Evolutionary conservation across 768 basidiomycete genomes (phyloP), one percentile per base, ranked within the genome.

Genomic region (Termitomyces eurrhizus): DNA sequence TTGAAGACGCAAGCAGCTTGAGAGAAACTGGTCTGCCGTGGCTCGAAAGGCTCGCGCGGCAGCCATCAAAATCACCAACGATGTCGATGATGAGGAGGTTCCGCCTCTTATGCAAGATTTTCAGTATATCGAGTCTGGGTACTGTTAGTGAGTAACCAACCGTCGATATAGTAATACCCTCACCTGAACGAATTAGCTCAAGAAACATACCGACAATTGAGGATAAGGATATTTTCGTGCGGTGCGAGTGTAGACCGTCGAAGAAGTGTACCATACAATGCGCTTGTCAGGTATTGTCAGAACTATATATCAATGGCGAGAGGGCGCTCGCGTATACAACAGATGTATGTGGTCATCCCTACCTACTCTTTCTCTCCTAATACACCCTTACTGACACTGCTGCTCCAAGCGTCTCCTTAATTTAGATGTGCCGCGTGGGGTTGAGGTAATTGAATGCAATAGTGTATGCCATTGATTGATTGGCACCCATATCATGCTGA

Each of bases 361-460:
- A 4, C 7, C 2, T 3, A 8, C 12, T 36, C 57, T 9, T n/a
- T 16, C 7, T 42, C 35, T 14, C 42, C 33, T 18, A 21, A n/a
- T 41, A 45, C 16, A 4, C 48, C 52, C 11, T 16, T 54, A 12
- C 48, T 42, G 29, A 61, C 21, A 49, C 35, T 35, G 12, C 29
- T 18, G 3, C 39, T 49, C 37, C 60, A 88, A 88, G 87, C 80
- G 82, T 21, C 66, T 82, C 8, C 86, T 82, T 65, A 61, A 60
- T n/a, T 82, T 85, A 64, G 70, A 73, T 41, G 64, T 72, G 13
- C 69, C 74, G 11, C 73, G 68, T 13, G 83, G 83, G 0, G 65
- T 72, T 0, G 82, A 85, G 51, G 82, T 87, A 12, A 77, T 88
- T 6, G 88, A 90, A 68, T 90, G 88, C 61, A 90, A 88, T 62